Conservation (phyloP, 352 stramenopile species). For the Globisporangium barbulae region DNA sequence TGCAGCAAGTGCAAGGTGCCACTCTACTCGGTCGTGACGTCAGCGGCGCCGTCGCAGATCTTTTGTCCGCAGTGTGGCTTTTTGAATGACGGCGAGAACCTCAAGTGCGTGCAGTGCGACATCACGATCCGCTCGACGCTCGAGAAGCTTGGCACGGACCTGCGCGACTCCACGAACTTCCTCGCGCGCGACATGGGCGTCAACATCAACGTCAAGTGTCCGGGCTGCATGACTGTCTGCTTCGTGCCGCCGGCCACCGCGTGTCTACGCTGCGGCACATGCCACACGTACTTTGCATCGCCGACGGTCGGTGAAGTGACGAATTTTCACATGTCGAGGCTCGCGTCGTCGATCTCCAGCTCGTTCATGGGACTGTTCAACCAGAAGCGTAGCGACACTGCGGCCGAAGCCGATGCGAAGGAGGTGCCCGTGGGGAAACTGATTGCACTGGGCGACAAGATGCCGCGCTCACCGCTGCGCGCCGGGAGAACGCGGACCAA, state of each 20-base stretch:
- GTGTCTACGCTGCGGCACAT: constrained; percentile 73
- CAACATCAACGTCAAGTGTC: constrained; percentile 84
- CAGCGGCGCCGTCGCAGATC: constrained; percentile 63
- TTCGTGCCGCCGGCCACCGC: constrained; percentile 71
- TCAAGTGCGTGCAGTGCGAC: constrained; percentile 71
- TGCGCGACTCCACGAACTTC: constrained; percentile 80
- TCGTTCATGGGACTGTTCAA: constrained; percentile 75
- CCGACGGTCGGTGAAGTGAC: constrained; percentile 74
- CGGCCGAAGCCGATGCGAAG: constrained; percentile 27
- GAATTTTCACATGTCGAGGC: constrained; percentile 79
- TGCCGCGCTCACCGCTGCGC: constrained; percentile 28
- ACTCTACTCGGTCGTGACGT: constrained; percentile 67
- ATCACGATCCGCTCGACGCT: constrained; percentile 71
- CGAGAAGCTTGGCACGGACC: constrained; percentile 66
- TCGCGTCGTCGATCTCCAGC: constrained; percentile 74
- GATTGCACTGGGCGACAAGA: constrained; percentile 55
- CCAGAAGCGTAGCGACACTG: constrained; percentile 25
- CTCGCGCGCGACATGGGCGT: constrained; percentile 77
- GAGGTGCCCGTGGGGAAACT: constrained; percentile 55
- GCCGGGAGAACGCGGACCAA: constrained; percentile 28
- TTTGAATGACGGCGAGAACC: constrained; percentile 65
- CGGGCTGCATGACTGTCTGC: constrained; percentile 70
- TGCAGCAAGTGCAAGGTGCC: constrained; percentile 57
- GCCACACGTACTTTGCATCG: constrained; percentile 82
- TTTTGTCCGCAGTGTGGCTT: constrained; percentile 77